Percentiles rank a stretch among this genome's conserved stretches.
Conservation (phyloP, 306 rosid species). For the Ceratonia siliqua region DNA sequence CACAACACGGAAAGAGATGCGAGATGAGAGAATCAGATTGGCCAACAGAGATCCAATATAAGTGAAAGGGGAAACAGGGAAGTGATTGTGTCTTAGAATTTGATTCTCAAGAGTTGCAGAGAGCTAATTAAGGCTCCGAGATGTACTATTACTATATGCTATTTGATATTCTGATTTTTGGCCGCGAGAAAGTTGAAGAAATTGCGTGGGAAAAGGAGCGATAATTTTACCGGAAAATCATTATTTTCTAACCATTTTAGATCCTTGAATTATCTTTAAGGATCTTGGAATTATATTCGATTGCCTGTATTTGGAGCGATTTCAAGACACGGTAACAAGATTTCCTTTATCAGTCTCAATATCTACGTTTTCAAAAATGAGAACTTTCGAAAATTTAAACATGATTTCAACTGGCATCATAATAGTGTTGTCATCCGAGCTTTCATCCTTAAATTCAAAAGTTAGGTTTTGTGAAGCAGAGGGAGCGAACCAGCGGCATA, state of each 20-base stretch:
- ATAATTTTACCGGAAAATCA: slow-evolving; percentile 28
- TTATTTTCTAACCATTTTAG: neutral
- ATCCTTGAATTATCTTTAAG: neutral
- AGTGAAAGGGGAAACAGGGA: neutral
- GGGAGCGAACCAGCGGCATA: neutral
- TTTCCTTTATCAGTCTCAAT: neutral
- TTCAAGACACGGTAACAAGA: too few relatives aligned
- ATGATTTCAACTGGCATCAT: neutral
- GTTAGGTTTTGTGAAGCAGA: neutral
- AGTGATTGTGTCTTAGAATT: neutral
- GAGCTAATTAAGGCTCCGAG: slow-evolving; percentile 49
- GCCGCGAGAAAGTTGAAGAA: slow-evolving; percentile 47
- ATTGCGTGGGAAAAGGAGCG: slow-evolving; percentile 70
- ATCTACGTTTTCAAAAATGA: neutral
- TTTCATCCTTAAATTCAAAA: neutral
- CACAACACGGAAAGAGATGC: neutral
- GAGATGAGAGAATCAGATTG: neutral
- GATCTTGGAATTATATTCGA: slow-evolving; percentile 15
- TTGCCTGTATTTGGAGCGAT: neutral
- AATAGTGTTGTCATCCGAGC: neutral
- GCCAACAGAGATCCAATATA: neutral
- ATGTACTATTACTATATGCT: slow-evolving; percentile 46
- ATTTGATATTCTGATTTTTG: slow-evolving; percentile 38
- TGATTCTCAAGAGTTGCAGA: neutral
- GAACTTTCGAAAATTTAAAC: neutral